Evolutionary conservation across 495 filamentous ascomycete genomes (phyloP), one percentile per base, ranked within the genome.

Genomic region (Penicillium odoratum): DNA sequence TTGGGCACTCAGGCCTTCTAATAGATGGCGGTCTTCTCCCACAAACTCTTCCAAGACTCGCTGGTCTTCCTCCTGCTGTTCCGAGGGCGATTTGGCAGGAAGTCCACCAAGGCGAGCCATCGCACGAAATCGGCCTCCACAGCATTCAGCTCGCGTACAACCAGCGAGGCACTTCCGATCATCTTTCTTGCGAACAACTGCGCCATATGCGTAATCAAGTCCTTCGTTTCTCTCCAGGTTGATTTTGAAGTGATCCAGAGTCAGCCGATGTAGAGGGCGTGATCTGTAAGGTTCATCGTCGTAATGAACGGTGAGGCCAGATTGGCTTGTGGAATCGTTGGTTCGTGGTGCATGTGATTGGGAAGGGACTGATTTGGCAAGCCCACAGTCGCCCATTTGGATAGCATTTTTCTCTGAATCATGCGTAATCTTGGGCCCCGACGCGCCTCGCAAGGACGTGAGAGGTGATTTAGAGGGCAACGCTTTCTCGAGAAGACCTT

Each of bases 201-300:
- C 86, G 13, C 78, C 73, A 68, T 85, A 97, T 8, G 92, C 90
- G 63, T 84, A 91, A 44, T 85, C 80, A 51, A 85, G 74, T 28
- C 91, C 91, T 51, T 89, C 76, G 66, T 93, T 96, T 48, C 74
- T 74, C 11, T 78, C 68, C 3, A 91, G 85, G 61, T 98, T 98
- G 63, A 94, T 75, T 68, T 88, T 94, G 79, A 98, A 97, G 74
- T 95, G 86, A 3, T 79, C 74, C 5, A 86, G 71, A 21, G 73
- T 59, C 5, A 92, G 76, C 38, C 74, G 69, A 2, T 78, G 68
- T 6, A 84, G 60, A 10, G 85, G 81, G 31, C 76, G 77, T 10
- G 75, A 69, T 59, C 88, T 79, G 29, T 85, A 78, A 25, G 69
- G 76, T 52, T 74, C 73, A 55, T 75, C 61, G 21, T 75, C 70